Evolutionary conservation across 1,139 yeast species (phyloP), one percentile per base, ranked within the genome.

Genomic region (Saccharomycopsis hybrid): DNA sequence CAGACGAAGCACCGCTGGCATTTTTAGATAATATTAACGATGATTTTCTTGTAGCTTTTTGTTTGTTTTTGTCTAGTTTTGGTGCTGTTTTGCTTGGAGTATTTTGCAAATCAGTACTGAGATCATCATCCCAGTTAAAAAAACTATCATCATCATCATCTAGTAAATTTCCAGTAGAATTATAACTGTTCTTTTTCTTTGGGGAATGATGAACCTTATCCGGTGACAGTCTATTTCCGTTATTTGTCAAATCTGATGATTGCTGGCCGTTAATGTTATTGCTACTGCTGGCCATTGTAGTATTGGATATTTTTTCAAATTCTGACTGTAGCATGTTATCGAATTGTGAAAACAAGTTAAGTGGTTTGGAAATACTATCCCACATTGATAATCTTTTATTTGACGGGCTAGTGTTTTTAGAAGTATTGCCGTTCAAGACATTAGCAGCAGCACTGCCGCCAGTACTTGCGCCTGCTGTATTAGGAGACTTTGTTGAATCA

Each of bases 321-420:
- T 83, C 90, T 51, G 72, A 75, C 60, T 79, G 87, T 31, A 84
- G 67, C 66, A 82, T 71, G 46, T 76, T 77, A 62, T 84, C 92
- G 59, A 84, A 75, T 55, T 81, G 88, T 57, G 81, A 86, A 43
- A 84, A 71, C 52, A 82, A 69, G 41, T 72, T 76, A 44, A 83
- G 68, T 1, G 90, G 87, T 57, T 77, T 82, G 2, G 71, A 65
- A 41, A 73, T 60, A 27, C 70, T 67, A 31, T 57, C 56, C 32
- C 53, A 52, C 44, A 52, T 39, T 9, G 47, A 36, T 3, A 46
- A 41, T 51, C 43, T 43, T 48, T 43, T 44, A 36, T 49, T 41
- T 18, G 45, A 29, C 31, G 56, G 44, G 40, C 42, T 38, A 32
- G 18, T 1, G 24, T 27, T 38, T 5, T 24, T n/a, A 3, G n/a